Evolutionary conservation across 2,329 filamentous ascomycete species (phyloP), one percentile per base, ranked within the genome.

Genomic region (Plectosphaerella sp.): DNA sequence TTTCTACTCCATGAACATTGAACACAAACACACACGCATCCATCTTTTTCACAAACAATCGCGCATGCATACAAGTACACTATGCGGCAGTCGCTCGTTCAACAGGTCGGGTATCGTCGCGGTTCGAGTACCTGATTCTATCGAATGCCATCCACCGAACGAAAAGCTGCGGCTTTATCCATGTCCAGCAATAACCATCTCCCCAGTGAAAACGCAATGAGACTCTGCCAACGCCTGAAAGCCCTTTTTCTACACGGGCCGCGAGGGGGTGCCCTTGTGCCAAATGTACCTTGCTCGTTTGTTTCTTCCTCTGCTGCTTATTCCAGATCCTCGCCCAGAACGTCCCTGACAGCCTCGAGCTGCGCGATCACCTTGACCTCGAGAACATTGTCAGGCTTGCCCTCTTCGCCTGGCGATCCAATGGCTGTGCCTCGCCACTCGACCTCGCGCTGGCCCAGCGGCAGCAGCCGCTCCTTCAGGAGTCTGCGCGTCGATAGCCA

Each of bases 281-380:
- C 37, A 39, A 12, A 16, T 18, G 14, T 18, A n/a, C 22, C 22
- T 22, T 22, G 22, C 22, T 22, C 22, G 22, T 22, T 22, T 22
- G 22, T 22, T 22, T 22, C 22, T 22, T 39, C 16, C 37, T 39
- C 37, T 4, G 37, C 14, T 18, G 14, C 14, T 39, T 53, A 45
- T 41, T 80, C 78, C 53, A 76, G 64, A 35, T 77, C 76, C 49
- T 82, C 80, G 53, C 70, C 72, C 54, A 86, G 66, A 43, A 85
- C 75, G 58, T 76, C 75, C 60, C 76, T 74, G 16, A 84, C 78
- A 5, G 78, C 80, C 61, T 80, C 79, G 61, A 94, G 71, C 66
- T 93, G 85, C 52, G 69, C 75, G 24, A 93, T 75, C 7, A 94
- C 82, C 71, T 87, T 90, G 63, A 87, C 83, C 68, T 96, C 90